phyloP scores from a whole-genome alignment of 495 filamentous ascomycete species.

The Chaetomium cochliodes region DNA sequence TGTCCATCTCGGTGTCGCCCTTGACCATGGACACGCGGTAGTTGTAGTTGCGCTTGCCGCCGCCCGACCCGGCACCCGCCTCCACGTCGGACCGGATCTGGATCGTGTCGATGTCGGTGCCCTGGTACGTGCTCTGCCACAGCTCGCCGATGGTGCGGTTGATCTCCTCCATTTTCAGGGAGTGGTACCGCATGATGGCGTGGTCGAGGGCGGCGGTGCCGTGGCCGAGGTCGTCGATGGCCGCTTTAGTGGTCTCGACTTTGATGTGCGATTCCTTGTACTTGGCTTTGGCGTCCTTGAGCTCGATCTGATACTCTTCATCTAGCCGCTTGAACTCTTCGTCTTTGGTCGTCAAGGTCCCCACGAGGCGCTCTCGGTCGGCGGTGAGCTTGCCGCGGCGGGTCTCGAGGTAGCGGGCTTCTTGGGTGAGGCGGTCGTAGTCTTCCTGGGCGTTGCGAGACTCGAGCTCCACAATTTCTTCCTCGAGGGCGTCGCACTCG shows the following conservation, averaged over 20 bases:
- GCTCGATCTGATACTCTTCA: constrained; percentile 79
- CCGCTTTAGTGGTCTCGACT: constrained; percentile 89
- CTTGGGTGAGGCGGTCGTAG: constrained; percentile 65
- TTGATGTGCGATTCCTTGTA: constrained; percentile 88
- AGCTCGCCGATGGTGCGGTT: constrained; percentile 92
- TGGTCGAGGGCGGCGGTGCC: constrained; percentile 82
- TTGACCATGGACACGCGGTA: constrained; percentile 99
- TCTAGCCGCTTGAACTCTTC: constrained; percentile 66
- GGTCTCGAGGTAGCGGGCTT: constrained; percentile 62
- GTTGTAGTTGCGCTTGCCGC: constrained; percentile 84
- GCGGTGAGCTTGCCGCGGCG: constrained; percentile 58
- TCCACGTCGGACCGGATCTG: constrained; percentile 89
- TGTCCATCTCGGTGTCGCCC: constrained; percentile 96
- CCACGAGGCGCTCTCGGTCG: constrained; percentile 57
- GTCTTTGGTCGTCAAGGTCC: constrained; percentile 77
- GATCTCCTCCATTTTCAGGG: constrained; percentile 97
- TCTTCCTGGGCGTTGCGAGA: constrained; percentile 80
- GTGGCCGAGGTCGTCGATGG: constrained; percentile 81
- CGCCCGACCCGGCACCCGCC: constrained; percentile 38
- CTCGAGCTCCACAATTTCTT: constrained; percentile 74
- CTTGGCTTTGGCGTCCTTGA: constrained; percentile 75
- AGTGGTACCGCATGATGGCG: constrained; percentile 95
- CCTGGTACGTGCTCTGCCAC: constrained; percentile 95
- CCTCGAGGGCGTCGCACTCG: constrained; percentile 61
- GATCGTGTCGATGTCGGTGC: constrained; percentile 96